Conservation (phyloP, 2,329 filamentous ascomycete genomes). For the Colletotrichum eremochloae region DNA sequence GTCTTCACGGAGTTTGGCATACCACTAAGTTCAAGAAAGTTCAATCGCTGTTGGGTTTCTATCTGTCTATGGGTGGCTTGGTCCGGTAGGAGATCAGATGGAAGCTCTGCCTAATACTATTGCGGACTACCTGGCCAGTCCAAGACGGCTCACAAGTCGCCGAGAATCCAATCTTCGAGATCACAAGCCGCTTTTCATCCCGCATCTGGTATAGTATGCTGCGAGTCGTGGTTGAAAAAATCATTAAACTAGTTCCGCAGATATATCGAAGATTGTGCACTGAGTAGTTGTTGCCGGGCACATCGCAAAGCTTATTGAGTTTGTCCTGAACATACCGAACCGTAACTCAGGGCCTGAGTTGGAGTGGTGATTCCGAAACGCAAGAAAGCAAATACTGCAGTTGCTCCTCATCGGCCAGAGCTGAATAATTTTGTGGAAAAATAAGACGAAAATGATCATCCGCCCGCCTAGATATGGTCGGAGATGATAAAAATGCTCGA, state of each 20-base stretch:
- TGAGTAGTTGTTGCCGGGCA: too few species aligned
- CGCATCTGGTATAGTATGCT: not conserved
- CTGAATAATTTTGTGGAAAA: not conserved
- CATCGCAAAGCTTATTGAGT: not conserved
- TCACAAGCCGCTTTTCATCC: not conserved
- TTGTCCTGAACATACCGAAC: not conserved
- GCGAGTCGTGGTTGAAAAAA: not conserved
- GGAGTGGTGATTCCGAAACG: not conserved
- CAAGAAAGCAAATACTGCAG: not conserved
- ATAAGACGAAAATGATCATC: not conserved
- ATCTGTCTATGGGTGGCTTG: not conserved
- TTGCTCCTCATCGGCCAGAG: not conserved
- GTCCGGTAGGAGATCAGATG: not conserved
- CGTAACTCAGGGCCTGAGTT: not conserved
- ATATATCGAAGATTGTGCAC: not conserved
- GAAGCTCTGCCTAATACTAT: not conserved
- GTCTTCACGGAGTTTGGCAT: not conserved
- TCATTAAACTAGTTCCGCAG: too few species aligned
- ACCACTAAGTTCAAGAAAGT: not conserved
- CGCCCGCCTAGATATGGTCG: too few species aligned
- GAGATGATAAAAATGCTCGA: too few species aligned
- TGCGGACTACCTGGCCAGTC: not conserved
- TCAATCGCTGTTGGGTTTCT: slow-evolving; percentile 16
- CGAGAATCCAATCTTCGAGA: not conserved
- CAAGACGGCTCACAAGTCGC: not conserved